phyloP scores from a whole-genome alignment of 768 basidiomycete genomes.

The Serpula lacrymans region DNA sequence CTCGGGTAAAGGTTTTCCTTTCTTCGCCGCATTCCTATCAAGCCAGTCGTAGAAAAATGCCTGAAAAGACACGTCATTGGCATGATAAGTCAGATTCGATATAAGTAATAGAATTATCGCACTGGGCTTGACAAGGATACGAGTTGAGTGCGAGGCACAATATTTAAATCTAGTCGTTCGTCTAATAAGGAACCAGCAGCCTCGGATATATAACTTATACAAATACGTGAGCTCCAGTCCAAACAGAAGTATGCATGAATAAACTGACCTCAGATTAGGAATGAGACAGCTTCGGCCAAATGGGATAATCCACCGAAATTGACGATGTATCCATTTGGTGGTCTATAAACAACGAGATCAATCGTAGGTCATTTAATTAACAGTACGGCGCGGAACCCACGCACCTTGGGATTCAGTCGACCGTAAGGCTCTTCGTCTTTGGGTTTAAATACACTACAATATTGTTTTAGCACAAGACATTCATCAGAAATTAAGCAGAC shows the following conservation, averaged over 20 bases:
- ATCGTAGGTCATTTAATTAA: slow-evolving; percentile 3
- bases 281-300: slow-evolving; percentile 89
- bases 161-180: slow-evolving; percentile 64
- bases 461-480: slow-evolving; percentile 4
- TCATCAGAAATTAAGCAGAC: slow-evolving; percentile 20
- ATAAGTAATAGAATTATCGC: slow-evolving; percentile 7
- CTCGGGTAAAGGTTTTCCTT: slow-evolving; percentile 78
- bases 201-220: slow-evolving; percentile 76
- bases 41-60: slow-evolving; percentile 95
- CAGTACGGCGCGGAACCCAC: slow-evolving; percentile 1
- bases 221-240: no score
- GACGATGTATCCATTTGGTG: slow-evolving; percentile 86
- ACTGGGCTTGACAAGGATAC: slow-evolving; percentile 78
- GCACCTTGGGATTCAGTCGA: slow-evolving; percentile 78
- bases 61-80: slow-evolving; percentile 31
- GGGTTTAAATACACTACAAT: slow-evolving; percentile 79
- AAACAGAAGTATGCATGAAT: no score
- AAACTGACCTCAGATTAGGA: slow-evolving; percentile 73
- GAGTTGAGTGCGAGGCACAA: slow-evolving; percentile 84
- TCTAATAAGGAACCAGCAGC: slow-evolving; percentile 87
- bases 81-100: slow-evolving; percentile 5
- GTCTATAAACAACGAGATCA: no score
- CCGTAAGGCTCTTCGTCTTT: slow-evolving; percentile 92
- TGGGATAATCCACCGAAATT: slow-evolving; percentile 86
- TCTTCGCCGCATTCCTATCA: slow-evolving; percentile 76